These are phyloP conservation scores for Sarocladium oryzae DNA, from an alignment of 2,329 filamentous ascomycete genomes.

Conservation along the genomic window DNA sequence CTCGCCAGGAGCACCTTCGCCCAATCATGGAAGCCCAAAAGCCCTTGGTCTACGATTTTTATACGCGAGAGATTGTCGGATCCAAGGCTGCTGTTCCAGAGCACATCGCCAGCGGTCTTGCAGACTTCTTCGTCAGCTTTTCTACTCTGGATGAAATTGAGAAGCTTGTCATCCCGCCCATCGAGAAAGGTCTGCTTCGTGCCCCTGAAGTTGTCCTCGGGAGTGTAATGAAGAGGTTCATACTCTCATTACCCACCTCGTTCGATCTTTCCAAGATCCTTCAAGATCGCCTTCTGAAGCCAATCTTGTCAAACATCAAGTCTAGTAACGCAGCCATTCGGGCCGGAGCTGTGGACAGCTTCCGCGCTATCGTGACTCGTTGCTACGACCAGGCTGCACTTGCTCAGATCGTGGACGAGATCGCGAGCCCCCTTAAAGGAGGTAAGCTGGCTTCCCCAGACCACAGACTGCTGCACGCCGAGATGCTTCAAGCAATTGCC, in stretches of 20 bases:
- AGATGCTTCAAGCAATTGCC: constrained; percentile 65
- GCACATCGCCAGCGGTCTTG: constrained; percentile 66
- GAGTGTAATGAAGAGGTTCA: constrained; percentile 68
- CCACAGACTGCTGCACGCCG: constrained; percentile 74
- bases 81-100: constrained; percentile 65
- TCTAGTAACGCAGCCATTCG: constrained; percentile 78
- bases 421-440: constrained; percentile 71
- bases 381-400: constrained; percentile 53
- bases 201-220: constrained; percentile 85
- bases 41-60: constrained; percentile 72
- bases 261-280: constrained; percentile 76
- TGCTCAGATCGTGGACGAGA: constrained; percentile 67
- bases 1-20: constrained; percentile 60
- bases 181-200: constrained; percentile 84
- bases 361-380: constrained; percentile 60
- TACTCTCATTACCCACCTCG: constrained; percentile 59
- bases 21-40: constrained; percentile 58
- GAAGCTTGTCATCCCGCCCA: constrained; percentile 67
- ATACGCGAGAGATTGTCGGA: constrained; percentile 75
- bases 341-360: constrained; percentile 67
- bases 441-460: constrained; percentile 81
- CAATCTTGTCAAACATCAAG: constrained; percentile 82
- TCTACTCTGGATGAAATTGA: constrained; percentile 67
- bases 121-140: constrained; percentile 78
- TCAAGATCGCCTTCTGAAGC: constrained; percentile 69